phyloP scores from a whole-genome alignment of 176 grass and related monocot genomes.

The Avena atlantica region DNA sequence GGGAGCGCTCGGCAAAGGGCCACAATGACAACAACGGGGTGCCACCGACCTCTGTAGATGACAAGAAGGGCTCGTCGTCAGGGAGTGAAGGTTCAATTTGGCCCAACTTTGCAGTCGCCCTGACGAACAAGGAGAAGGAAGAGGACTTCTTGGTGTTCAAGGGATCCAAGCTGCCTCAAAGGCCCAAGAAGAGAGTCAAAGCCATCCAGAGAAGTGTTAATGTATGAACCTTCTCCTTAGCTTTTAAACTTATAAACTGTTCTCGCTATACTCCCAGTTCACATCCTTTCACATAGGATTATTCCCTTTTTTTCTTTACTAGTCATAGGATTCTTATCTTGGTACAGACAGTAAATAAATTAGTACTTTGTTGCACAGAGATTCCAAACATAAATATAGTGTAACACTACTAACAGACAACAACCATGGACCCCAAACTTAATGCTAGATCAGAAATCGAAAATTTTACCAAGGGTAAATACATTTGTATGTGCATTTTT shows the following conservation, averaged over 20 bases:
- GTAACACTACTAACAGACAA: constrained; percentile 22
- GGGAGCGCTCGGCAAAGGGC: constrained; percentile 42
- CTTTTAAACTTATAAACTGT: constrained; percentile 29
- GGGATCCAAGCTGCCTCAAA: constrained; percentile 91
- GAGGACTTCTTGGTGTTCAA: constrained; percentile 93
- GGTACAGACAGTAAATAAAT: constrained; percentile 36
- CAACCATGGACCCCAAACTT: constrained; percentile 14
- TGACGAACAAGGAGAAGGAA: constrained; percentile 97
- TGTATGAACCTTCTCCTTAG: constrained; percentile 53
- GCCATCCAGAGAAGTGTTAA: constrained; percentile 84
- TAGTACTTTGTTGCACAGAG: constrained; percentile 37
- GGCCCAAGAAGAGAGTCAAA: constrained; percentile 97
- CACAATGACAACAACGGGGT: constrained; percentile 45
- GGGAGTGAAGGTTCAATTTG: constrained; percentile 77
- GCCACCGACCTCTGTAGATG: constrained; percentile 49
- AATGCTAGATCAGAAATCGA: not conserved
- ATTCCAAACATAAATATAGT: constrained; percentile 26
- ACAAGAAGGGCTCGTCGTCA: constrained; percentile 77
- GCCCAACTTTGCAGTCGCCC: constrained; percentile 72
- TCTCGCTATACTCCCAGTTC: constrained; percentile 28
- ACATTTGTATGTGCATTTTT: constrained; percentile 25
- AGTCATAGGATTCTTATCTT: constrained; percentile 42
- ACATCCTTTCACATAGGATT: constrained; percentile 12
- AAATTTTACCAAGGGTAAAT: constrained; percentile 19
- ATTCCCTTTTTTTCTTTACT: not conserved